Conservation (phyloP, 805 yeast genomes). For the Kodamaea kakaduensis region DNA sequence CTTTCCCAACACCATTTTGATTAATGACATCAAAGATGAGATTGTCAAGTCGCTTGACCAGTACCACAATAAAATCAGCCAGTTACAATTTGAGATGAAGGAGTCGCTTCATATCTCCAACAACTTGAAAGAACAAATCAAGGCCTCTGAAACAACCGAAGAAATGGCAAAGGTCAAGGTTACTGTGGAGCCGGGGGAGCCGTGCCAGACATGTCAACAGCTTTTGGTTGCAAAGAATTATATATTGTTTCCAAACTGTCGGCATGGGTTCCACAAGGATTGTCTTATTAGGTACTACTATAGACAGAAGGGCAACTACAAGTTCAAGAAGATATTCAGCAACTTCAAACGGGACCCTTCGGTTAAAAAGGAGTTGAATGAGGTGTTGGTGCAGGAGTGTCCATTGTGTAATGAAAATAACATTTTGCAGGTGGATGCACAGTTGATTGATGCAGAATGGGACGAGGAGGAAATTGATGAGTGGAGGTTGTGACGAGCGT, state of each 20-base stretch:
- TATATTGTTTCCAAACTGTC: conserved; percentile 77
- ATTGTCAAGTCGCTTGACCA: conserved; percentile 73
- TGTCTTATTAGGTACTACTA: conserved; percentile 67
- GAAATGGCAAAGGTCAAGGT: conserved; percentile 47
- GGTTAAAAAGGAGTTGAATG: conserved; percentile 50
- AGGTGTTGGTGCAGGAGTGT: conserved; percentile 60
- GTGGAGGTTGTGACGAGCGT: conserved; percentile 53
- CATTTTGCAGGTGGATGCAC: conserved; percentile 65
- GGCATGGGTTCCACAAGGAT: conserved; percentile 84
- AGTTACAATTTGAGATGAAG: conserved; percentile 69
- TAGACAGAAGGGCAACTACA: conserved; percentile 59
- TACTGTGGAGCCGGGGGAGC: conserved; percentile 75
- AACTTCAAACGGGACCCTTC: conserved; percentile 45
- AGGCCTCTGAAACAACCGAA: conserved; percentile 31
- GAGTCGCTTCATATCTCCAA: conserved; percentile 60
- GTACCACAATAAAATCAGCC: conserved; percentile 62
- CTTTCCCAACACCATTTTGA: conserved; percentile 77
- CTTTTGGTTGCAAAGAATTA: conserved; percentile 71
- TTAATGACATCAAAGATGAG: conserved; percentile 81
- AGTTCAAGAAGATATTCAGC: conserved; percentile 59
- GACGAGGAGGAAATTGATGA: conserved; percentile 38
- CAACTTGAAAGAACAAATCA: conserved; percentile 58
- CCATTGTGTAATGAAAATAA: conserved; percentile 71
- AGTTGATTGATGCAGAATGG: conserved; percentile 38
- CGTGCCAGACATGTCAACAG: conserved; percentile 70